phyloP scores from a whole-genome alignment of 176 grass and related monocot genomes.

The Alopecurus myosuroides region DNA sequence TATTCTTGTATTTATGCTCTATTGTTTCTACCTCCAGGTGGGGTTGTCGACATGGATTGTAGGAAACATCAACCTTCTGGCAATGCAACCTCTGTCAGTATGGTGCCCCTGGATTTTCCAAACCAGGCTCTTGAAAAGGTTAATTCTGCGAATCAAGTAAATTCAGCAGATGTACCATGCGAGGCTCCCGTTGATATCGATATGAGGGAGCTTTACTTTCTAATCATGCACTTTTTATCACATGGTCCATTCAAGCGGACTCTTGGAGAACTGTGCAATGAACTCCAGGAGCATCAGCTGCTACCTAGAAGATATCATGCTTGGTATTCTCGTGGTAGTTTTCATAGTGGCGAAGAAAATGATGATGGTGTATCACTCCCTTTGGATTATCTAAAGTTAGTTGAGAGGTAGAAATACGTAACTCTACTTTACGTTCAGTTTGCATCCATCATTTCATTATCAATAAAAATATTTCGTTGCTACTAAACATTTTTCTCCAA shows the following conservation, averaged over 20 bases:
- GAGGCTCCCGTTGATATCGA: slow-evolving; percentile 73
- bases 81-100: slow-evolving; percentile 37
- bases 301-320: slow-evolving; percentile 98
- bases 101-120: slow-evolving; percentile 62
- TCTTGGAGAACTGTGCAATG: slow-evolving; percentile 64
- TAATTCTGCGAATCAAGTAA: slow-evolving; percentile 40
- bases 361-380: slow-evolving; percentile 94
- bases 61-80: slow-evolving; percentile 63
- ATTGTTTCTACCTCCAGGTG: slow-evolving; percentile 34
- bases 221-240: slow-evolving; percentile 97
- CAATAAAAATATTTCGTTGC: background rate
- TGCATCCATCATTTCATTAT: slow-evolving; percentile 4
- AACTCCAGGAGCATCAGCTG: slow-evolving; percentile 77
- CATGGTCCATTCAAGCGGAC: slow-evolving; percentile 84
- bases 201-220: slow-evolving; percentile 86
- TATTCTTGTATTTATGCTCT: slow-evolving; percentile 14
- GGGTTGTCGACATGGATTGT: slow-evolving; percentile 47
- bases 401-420: slow-evolving; percentile 59
- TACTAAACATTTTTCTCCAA: slow-evolving; percentile 8
- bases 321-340: slow-evolving; percentile 79
- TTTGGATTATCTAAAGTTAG: slow-evolving; percentile 77
- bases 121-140: slow-evolving; percentile 46
- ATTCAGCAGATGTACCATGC: slow-evolving; percentile 34
- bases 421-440: slow-evolving; percentile 19
- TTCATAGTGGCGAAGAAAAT: slow-evolving; percentile 69